A percentile compares a stretch with the other conserved stretches of the same genome.
phyloP scores from a whole-genome alignment of 2,329 filamentous ascomycete species.

The Fusarium abutilonis region DNA sequence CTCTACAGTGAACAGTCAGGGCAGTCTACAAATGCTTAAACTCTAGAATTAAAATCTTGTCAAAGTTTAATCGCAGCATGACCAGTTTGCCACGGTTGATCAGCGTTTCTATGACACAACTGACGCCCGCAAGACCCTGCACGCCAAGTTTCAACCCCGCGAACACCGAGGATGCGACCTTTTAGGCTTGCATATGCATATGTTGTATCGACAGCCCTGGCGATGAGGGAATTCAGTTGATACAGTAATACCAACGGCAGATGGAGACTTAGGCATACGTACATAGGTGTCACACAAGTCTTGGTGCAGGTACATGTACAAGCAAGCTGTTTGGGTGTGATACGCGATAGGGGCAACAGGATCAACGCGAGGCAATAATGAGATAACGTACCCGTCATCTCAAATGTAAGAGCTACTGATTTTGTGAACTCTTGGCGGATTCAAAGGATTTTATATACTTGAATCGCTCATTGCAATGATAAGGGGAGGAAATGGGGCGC shows the following conservation, averaged over 20 bases:
- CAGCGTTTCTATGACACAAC: slow-evolving; percentile 6
- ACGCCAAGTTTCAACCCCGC: slow-evolving; percentile 1
- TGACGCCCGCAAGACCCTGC: slow-evolving; percentile 19
- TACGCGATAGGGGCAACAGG: slow-evolving; percentile 18
- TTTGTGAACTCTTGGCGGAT: slow-evolving; percentile 26
- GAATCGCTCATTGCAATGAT: no score
- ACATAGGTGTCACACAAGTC: no score
- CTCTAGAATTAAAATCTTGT: no score
- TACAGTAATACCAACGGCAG: slow-evolving; percentile 2
- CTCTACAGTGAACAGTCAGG: no score
- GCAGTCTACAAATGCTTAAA: no score
- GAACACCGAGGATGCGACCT: neutral
- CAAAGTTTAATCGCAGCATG: neutral
- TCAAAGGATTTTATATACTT: slow-evolving; percentile 19
- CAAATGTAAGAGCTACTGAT: slow-evolving; percentile 10
- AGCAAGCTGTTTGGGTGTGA: neutral
- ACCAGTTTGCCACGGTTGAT: neutral
- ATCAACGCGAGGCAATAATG: slow-evolving; percentile 14
- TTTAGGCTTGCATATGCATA: neutral
- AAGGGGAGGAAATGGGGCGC: neutral
- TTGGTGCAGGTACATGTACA: slow-evolving; percentile 2
- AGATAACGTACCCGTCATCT: slow-evolving; percentile 1
- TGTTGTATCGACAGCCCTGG: neutral
- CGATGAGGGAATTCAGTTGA: slow-evolving; percentile 1
- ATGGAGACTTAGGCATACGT: neutral